Conservation (phyloP, 768 basidiomycete species). For the Mycena olivaceomarginata region DNA sequence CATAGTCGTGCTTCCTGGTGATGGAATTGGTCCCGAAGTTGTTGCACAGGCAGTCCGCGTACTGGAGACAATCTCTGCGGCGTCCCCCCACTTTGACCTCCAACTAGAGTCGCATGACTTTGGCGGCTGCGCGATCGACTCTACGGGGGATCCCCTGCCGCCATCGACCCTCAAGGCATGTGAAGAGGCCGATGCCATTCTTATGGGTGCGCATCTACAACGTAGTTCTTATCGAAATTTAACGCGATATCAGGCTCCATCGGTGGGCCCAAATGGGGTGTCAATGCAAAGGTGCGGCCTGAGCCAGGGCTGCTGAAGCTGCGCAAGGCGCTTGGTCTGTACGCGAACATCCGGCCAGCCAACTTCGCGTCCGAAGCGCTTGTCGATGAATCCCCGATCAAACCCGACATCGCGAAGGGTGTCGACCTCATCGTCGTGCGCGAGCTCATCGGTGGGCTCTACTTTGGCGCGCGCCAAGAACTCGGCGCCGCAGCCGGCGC, state of each 20-base stretch:
- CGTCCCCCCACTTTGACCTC: constrained; percentile 80
- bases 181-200: constrained; percentile 94
- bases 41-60: constrained; percentile 90
- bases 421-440: constrained; percentile 96
- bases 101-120: constrained; percentile 86
- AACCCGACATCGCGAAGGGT: constrained; percentile 87
- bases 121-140: constrained; percentile 96
- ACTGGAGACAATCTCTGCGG: constrained; percentile 81
- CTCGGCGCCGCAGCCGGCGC: constrained; percentile 74
- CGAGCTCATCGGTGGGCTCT: constrained; percentile 96
- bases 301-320: constrained; percentile 93
- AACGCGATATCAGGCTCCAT: constrained; percentile 81
- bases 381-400: constrained; percentile 91
- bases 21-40: constrained; percentile 98
- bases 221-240: constrained; percentile 2
- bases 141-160: constrained; percentile 89
- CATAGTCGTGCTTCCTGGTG: constrained; percentile 94
- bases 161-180: constrained; percentile 91
- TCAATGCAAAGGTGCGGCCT: constrained; percentile 90
- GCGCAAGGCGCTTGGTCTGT: constrained; percentile 95
- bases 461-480: constrained; percentile 96
- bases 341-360: constrained; percentile 98
- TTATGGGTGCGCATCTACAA: constrained; percentile 82
- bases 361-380: constrained; percentile 96
- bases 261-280: constrained; percentile 99